Base-by-base conservation (phyloP, 331 rosid species). In the Pyracantha coccinea region DNA sequence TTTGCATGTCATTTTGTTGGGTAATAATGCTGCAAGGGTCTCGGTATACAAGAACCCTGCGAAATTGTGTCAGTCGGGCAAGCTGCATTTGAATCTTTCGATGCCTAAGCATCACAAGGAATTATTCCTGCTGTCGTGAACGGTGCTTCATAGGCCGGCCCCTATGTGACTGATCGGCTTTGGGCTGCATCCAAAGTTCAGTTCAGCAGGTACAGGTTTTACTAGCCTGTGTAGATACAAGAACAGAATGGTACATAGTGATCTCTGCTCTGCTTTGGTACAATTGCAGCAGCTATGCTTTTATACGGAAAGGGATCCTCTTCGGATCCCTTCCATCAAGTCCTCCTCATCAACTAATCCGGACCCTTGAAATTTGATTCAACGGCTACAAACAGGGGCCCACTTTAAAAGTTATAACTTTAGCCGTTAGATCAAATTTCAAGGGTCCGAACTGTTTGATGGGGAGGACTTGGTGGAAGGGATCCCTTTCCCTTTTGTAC, bases 1-100 rank as follows among this genome's bases (percentile, higher is more conserved):
- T 66, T 97, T 93, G 1, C 96, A 83, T 68, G 92, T 94, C 1
- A 83, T 79, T 32, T 47, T 92, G 69, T 74, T 58, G 67, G 82
- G 69, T 69, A 82, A 90, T 35, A 83, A 90, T 32, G 78, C 45
- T 52, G 96, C 90, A 0, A 84, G 25, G 74, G 80, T 95, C 65
- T 81, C 93, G 13, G 61, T 87, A 68, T 92, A 82, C 83, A 82
- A 80, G 81, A 85, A 92, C 62, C 99, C 93, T 13, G 89, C 72
- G 23, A 90, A 82, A 83, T 66, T 86, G 75, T 92, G 97, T 82
- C 86, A 83, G 72, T 73, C 23, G 57, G 86, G 90, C 44, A 77
- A 82, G 85, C 86, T 94, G 66, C 91, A 82, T 54, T 76, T 94
- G 81, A 92, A 85, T 73, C 73, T 92, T 59, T 68, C 84, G 85